phyloP scores from a whole-genome alignment of 495 filamentous ascomycete genomes.

The Bacidia rubella region DNA sequence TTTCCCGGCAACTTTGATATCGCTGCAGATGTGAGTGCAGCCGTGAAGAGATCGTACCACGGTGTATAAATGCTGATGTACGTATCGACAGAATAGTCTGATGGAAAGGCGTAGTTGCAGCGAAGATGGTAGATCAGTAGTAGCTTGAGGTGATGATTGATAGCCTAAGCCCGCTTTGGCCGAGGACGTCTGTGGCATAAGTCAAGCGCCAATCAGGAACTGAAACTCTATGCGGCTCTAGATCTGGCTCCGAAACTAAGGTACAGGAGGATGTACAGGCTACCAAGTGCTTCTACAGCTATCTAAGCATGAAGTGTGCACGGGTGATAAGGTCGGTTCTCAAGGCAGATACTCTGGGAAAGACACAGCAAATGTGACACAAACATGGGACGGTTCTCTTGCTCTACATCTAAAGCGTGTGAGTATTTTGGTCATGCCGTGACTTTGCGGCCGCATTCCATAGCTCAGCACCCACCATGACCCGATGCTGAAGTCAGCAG shows the following conservation, averaged over 20 bases:
- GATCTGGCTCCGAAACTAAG: neutral
- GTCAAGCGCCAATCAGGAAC: neutral
- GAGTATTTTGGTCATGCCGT: too few species aligned
- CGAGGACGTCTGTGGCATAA: neutral
- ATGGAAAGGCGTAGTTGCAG: neutral
- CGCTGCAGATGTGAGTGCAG: neutral
- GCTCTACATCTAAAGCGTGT: too few species aligned
- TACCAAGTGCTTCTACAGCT: too few species aligned
- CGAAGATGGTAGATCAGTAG: neutral
- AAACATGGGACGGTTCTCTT: too few species aligned
- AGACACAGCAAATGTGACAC: too few species aligned
- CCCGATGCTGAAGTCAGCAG: neutral
- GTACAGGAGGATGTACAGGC: neutral
- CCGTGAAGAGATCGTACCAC: neutral
- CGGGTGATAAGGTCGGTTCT: too few species aligned
- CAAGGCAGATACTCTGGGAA: too few species aligned
- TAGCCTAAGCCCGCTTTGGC: constrained; percentile 7
- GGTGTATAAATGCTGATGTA: neutral
- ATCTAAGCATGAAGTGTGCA: too few species aligned
- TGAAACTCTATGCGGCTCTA: neutral
- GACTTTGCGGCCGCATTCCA: too few species aligned
- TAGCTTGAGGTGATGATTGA: constrained; percentile 6
- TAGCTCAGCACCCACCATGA: neutral
- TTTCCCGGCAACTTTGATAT: neutral
- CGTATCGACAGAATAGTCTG: neutral